Base-by-base conservation (phyloP, 805 yeast species). In the Metschnikowia anglica region DNA sequence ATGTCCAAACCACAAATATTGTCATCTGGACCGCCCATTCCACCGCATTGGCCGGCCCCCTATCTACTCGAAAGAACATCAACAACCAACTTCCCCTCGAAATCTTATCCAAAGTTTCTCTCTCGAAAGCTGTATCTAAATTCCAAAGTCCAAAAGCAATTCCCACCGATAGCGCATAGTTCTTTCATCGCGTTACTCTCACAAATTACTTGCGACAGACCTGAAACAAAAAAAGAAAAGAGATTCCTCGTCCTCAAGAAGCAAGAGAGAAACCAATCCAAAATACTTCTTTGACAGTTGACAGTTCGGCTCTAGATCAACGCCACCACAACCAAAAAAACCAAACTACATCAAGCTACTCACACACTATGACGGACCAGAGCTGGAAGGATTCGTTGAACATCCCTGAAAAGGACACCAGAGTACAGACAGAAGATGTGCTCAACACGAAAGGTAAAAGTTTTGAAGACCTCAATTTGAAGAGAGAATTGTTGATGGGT, bases 401-500 rank as follows among this genome's bases (percentile, higher is more conserved):
- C 60, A 64, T 88, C 37, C 98, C 98, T 12, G 73, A 70, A 44
- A 88, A 79, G 68, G 99, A 91, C 64, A 76, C 83, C n/a, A 81
- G 99, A 64, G 96, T 95, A 30, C 97, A 91, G 64, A 91, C 99
- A 1, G 97, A 90, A 44, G 99, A 93, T 77, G 97, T 93, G 41
- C 76, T 88, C 38, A 86, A 80, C 55, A 89, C 96, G 30, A 87
- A 88, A 58, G 98, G 97, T 43, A 83, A 83, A 56, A 74, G 87
- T 15, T 93, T 93, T 61, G 99, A 93, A 67, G 95, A 89, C 61
- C 88, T 90, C 68, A 83, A 81, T 59, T 78, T 93, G 56, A 89
- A 88, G 65, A 81, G 99, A 67, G 96, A 93, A 61, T 75, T 93
- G 47, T 72, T 93, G 61, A 93, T 93, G 99, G 99, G 99, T 26